Percentiles rank a stretch among this genome's conserved stretches.
Conservation (phyloP, 352 stramenopile genomes). For the Globisporangium orthogonon region DNA sequence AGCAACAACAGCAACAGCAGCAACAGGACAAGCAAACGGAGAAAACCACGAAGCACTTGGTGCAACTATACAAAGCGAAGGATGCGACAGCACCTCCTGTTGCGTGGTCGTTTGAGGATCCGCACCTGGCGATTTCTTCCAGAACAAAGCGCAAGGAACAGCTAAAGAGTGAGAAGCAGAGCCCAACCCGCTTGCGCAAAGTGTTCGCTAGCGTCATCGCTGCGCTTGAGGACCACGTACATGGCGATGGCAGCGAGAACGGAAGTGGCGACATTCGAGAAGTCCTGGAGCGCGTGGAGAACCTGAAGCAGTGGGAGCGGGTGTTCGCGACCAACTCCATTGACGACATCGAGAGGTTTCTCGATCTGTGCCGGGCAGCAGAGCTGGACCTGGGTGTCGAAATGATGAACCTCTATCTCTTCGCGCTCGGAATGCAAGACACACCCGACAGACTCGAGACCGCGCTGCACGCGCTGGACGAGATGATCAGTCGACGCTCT, state of each 20-base stretch:
- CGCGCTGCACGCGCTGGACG: conserved; percentile 26
- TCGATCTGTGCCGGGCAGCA: not conserved
- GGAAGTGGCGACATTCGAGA: not conserved
- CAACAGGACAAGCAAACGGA: conserved; percentile 1
- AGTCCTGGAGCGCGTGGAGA: conserved; percentile 5
- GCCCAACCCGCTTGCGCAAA: not conserved
- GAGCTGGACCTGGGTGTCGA: conserved; percentile 2
- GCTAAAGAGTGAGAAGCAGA: conserved; percentile 8
- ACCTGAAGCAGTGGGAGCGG: conserved; percentile 13
- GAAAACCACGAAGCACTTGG: not conserved
- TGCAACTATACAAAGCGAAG: conserved; percentile 4
- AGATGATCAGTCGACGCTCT: conserved; percentile 18
- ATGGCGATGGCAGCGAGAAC: no score
- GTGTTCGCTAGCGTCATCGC: conserved; percentile 2
- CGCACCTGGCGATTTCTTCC: conserved; percentile 6
- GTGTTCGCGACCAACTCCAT: conserved; percentile 4
- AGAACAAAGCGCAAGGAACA: conserved; percentile 9
- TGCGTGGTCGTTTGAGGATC: conserved; percentile 8
- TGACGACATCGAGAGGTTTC: conserved; percentile 8
- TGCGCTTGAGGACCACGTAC: not conserved
- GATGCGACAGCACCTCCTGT: conserved; percentile 4
- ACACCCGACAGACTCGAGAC: conserved; percentile 13
- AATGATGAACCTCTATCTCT: conserved; percentile 13
- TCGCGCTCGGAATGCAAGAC: conserved; percentile 1
- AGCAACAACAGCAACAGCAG: not conserved